Conservation (phyloP, 2,329 filamentous ascomycete genomes). For the Cercospora janseana region DNA sequence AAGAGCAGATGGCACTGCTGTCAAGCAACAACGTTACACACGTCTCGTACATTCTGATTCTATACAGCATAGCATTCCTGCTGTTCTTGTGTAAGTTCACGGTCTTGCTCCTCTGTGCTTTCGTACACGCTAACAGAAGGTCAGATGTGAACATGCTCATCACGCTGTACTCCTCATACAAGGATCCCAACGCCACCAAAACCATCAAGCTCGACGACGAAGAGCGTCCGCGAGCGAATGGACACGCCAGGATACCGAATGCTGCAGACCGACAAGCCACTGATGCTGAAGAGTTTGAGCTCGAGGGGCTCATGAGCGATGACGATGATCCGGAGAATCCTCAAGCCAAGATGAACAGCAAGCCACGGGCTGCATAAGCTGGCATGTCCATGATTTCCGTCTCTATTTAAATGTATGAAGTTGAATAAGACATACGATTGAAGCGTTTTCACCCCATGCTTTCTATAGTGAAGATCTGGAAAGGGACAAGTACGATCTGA, state of each 20-base stretch:
- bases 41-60: conserved; percentile 85
- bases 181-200: conserved; percentile 41
- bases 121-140: neutral
- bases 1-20: conserved; percentile 88
- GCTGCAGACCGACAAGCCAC: conserved; percentile 58
- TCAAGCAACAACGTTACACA: conserved; percentile 74
- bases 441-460: too few species aligned
- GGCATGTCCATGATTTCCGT: too few species aligned
- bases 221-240: conserved; percentile 39
- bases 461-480: too few species aligned
- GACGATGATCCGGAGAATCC: conserved; percentile 65
- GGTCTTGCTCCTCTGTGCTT: neutral
- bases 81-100: conserved; percentile 72
- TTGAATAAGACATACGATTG: too few species aligned
- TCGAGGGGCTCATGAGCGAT: conserved; percentile 85
- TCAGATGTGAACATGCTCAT: conserved; percentile 79
- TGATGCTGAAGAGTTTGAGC: conserved; percentile 89
- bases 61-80: conserved; percentile 86
- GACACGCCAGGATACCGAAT: conserved; percentile 45
- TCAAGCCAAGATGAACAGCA: conserved; percentile 18
- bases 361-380: conserved; percentile 6
- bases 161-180: conserved; percentile 72
- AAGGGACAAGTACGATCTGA: too few species aligned
- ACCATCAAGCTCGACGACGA: conserved; percentile 38
- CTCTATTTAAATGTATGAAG: too few species aligned